Base-by-base conservation (phyloP, 768 basidiomycete species). In the Paxillus ammoniavirescens region DNA sequence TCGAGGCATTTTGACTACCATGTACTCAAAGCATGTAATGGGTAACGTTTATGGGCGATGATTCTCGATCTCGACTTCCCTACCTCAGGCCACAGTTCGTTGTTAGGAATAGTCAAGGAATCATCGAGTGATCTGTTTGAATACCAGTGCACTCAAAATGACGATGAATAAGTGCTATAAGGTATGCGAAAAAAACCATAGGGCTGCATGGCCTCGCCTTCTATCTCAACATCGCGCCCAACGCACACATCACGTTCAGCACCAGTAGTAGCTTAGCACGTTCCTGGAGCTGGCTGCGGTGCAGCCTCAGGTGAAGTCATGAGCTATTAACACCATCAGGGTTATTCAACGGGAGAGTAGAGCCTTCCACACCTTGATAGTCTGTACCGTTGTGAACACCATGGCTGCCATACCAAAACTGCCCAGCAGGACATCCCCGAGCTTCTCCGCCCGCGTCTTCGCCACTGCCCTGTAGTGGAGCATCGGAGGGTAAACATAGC, bases 401-500 rank as follows among this genome's bases (percentile, higher is more conserved):
- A 89, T 85, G 9, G 84, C 91, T 14, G 75, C 50, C 48, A 83
- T 21, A 7, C 94, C 94, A 69, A 97, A 94, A 13, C 82, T 62
- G 58, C 93, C 82, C 62, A 98, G 73, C 26, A 78, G 72, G 42
- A 87, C 84, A 68, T 98, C 94, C 1, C 74, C 74, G 4, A 77
- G 41, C 66, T 87, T 91, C 70, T 86, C 76, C 59, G 64, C 80
- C 54, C 77, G 75, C 1, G 90, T 94, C 57, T 75, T 78, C 6
- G 94, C 87, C 60, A 86, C 85, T n/a, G 88, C 89, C 71, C 82
- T 89, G 73, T 92, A 89, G 66, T 96, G 94, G 56, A 97, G 71
- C 87, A 97, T 85, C 5, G 94, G 86, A 4, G 94, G 96, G 64
- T 97, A 98, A 45, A 95, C 84, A 67, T 91, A 95, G 69, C 93